A percentile compares a stretch with the other conserved stretches of the same genome.
phyloP scores from a whole-genome alignment of 1,284 basidiomycete genomes.

The Apiotrichum veenhuisii region DNA sequence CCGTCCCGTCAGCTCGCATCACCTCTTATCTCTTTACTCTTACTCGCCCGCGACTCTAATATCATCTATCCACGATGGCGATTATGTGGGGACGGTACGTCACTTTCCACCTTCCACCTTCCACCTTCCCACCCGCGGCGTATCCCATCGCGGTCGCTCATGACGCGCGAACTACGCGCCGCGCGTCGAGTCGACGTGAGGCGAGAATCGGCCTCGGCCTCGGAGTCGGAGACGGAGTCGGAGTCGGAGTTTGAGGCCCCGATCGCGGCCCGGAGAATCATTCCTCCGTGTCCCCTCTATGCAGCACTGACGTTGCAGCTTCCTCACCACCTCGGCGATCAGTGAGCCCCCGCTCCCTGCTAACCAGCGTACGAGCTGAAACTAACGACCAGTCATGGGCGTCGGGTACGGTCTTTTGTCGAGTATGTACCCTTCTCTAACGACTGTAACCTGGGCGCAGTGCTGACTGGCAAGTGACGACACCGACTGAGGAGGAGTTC shows the following conservation, averaged over 20 bases:
- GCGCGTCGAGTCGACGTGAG: too few relatives aligned
- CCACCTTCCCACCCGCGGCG: too few relatives aligned
- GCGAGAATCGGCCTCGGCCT: too few relatives aligned
- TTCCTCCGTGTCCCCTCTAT: too few relatives aligned
- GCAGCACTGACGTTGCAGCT: constrained; percentile 29
- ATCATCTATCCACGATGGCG: constrained; percentile 14
- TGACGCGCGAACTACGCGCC: too few relatives aligned
- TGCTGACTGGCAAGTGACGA: constrained; percentile 22
- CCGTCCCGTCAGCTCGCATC: too few relatives aligned
- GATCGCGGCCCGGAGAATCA: too few relatives aligned
- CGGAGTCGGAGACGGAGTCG: too few relatives aligned
- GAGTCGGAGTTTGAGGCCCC: too few relatives aligned
- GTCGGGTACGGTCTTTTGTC: constrained; percentile 13
- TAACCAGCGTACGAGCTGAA: not conserved
- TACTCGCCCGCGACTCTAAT: not conserved
- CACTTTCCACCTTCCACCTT: too few relatives aligned
- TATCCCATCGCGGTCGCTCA: too few relatives aligned
- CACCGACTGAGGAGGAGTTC: constrained; percentile 44
- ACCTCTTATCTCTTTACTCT: too few relatives aligned
- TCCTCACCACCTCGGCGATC: constrained; percentile 22
- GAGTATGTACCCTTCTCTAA: not conserved
- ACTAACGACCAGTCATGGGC: constrained; percentile 14
- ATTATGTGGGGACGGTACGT: constrained; percentile 38
- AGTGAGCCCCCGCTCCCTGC: constrained; percentile 18
- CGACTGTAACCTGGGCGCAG: not conserved